Conservation (phyloP, 163 green algal genomes). For the Chlorella variabilis region DNA sequence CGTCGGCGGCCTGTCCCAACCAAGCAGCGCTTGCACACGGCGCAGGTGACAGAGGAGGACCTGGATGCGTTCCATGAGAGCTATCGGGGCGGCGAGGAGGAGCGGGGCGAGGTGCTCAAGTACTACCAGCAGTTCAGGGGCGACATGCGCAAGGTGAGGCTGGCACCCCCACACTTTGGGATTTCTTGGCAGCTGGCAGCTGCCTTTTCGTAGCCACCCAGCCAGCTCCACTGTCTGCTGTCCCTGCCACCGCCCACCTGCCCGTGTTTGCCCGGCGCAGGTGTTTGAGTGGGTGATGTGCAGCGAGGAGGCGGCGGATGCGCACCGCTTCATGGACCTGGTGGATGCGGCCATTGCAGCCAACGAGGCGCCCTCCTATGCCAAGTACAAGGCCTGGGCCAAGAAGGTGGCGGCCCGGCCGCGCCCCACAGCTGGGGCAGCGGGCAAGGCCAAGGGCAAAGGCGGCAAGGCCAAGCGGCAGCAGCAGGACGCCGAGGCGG, state of each 20-base stretch:
- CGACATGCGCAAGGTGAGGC: constrained; percentile 74
- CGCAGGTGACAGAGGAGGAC: constrained; percentile 80
- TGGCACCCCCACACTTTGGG: too few relatives aligned
- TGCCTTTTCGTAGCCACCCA: too few relatives aligned
- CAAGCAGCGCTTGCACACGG: too few relatives aligned
- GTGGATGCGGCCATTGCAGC: constrained; percentile 62
- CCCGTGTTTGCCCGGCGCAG: constrained; percentile 13
- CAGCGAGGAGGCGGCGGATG: constrained; percentile 71
- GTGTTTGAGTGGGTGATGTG: constrained; percentile 88
- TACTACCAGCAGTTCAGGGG: constrained; percentile 75
- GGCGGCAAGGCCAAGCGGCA: neutral
- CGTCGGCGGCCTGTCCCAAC: too few relatives aligned
- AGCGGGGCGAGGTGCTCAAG: constrained; percentile 74
- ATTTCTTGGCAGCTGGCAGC: too few relatives aligned
- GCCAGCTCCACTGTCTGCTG: neutral
- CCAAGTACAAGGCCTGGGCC: constrained; percentile 59
- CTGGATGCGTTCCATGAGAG: constrained; percentile 74
- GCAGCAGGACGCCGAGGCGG: constrained; percentile 29
- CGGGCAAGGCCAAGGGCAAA: constrained; percentile 32
- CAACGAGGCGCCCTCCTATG: constrained; percentile 46
- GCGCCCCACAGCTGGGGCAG: neutral
- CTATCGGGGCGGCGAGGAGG: constrained; percentile 77
- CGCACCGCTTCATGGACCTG: constrained; percentile 79
- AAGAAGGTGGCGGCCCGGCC: constrained; percentile 46
- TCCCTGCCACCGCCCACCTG: neutral